Conservation (phyloP, 768 basidiomycete species). For the Trametes villosa region DNA sequence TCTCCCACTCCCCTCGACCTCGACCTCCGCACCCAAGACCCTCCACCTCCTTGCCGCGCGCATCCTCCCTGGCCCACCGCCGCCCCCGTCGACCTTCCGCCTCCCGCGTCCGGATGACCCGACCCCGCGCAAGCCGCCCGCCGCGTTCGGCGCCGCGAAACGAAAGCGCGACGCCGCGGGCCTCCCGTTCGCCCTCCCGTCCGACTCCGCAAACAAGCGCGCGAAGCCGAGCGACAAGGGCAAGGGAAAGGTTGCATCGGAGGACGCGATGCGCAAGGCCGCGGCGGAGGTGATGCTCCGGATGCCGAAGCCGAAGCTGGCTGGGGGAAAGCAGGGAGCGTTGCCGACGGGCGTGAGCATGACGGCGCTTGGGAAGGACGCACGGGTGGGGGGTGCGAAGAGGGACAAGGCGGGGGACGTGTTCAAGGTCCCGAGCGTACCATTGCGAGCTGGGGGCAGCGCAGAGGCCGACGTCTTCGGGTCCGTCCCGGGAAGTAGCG, state of each 20-base stretch:
- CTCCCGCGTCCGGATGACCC: constrained; percentile 78
- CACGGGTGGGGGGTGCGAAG: constrained; percentile 14
- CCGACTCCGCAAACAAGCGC: constrained; percentile 27
- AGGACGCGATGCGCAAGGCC: constrained; percentile 37
- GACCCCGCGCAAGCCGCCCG: constrained; percentile 71
- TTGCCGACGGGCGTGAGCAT: constrained; percentile 22
- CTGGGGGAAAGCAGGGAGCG: constrained; percentile 6
- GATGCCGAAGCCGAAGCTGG: constrained; percentile 36
- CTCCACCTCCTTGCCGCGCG: constrained; percentile 62
- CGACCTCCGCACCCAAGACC: constrained; percentile 25
- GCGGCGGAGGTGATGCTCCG: constrained; percentile 42
- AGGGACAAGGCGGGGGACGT: too few species aligned
- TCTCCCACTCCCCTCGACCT: constrained; percentile 32
- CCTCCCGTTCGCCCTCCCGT: constrained; percentile 11
- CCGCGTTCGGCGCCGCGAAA: constrained; percentile 29
- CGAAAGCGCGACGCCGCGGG: constrained; percentile 28
- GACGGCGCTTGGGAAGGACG: constrained; percentile 17
- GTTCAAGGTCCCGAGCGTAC: constrained; percentile 33
- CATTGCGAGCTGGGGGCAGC: constrained; percentile 14
- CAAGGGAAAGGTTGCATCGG: constrained; percentile 25
- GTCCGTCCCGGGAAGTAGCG: constrained; percentile 39
- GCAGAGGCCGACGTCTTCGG: constrained; percentile 26
- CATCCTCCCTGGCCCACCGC: constrained; percentile 49
- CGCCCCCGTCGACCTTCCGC: constrained; percentile 39
- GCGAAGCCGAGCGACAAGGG: constrained; percentile 16